Evolutionary conservation across 1,284 basidiomycete species (phyloP).

Genomic region (Cutaneotrichosporon sp.): DNA sequence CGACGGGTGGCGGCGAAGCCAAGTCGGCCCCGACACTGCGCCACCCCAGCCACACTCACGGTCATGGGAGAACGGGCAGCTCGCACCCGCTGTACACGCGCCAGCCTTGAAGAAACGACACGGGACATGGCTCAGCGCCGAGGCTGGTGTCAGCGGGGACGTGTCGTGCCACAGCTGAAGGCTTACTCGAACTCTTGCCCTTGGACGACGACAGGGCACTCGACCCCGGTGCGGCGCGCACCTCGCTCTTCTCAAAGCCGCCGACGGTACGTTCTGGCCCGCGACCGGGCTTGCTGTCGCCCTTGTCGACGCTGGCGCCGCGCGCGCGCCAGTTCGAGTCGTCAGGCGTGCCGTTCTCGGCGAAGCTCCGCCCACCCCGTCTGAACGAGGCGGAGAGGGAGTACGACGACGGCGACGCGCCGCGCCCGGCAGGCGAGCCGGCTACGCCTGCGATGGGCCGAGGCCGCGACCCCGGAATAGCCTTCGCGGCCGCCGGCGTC

Average conservation of each 20-base stretch:
- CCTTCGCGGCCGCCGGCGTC: conserved; percentile 12
- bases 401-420: conserved; percentile 7
- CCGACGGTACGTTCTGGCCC: conserved; percentile 33
- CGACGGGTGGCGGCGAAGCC: too few species aligned
- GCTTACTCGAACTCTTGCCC: conserved; percentile 10
- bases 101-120: conserved; percentile 97
- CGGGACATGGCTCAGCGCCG: conserved; percentile 79
- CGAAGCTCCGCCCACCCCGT: conserved; percentile 9
- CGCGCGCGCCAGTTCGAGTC: conserved; percentile 31
- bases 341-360: conserved; percentile 15
- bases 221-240: conserved; percentile 12
- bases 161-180: background rate
- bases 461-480: conserved; percentile 35
- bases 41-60: conserved; percentile 22
- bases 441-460: conserved; percentile 27
- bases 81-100: conserved; percentile 87
- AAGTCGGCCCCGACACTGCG: too few species aligned
- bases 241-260: conserved; percentile 35
- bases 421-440: conserved; percentile 6
- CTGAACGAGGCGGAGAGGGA: conserved; percentile 8
- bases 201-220: conserved; percentile 17
- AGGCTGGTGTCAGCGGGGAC: conserved; percentile 2
- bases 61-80: conserved; percentile 88
- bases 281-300: background rate
- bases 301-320: conserved; percentile 10